Percentiles rank a stretch among this genome's conserved stretches.
Evolutionary conservation across 2,329 filamentous ascomycete genomes (phyloP).

Genomic region (Setomelanomma holmii): DNA sequence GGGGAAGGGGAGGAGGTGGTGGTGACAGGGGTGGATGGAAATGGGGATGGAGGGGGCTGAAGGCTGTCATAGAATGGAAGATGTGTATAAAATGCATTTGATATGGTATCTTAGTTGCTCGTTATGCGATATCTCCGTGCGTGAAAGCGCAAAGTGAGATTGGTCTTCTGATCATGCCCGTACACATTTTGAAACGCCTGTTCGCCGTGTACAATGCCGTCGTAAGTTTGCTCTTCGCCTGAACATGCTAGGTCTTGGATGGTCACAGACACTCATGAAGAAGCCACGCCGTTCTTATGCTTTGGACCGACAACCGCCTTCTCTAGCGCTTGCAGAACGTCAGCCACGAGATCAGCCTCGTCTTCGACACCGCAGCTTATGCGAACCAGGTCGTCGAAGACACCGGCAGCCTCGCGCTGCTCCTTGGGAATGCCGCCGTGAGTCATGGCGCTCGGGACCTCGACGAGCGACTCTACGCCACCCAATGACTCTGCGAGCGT

Average conservation of each 20-base stretch:
- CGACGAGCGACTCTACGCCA: slow-evolving; percentile 88
- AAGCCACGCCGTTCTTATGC: slow-evolving; percentile 29
- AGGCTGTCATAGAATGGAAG: background rate
- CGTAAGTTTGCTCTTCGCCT: background rate
- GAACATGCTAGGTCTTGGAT: background rate
- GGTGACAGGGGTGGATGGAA: background rate
- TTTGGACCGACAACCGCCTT: slow-evolving; percentile 68
- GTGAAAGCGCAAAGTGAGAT: background rate
- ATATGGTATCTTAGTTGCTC: background rate
- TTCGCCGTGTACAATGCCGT: background rate
- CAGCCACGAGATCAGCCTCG: slow-evolving; percentile 78
- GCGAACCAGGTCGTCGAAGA: slow-evolving; percentile 92
- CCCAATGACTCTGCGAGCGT: slow-evolving; percentile 92
- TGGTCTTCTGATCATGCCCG: background rate
- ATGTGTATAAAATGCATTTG: background rate
- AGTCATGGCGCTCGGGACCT: slow-evolving; percentile 95
- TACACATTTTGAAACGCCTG: background rate
- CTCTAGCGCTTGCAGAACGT: slow-evolving; percentile 84
- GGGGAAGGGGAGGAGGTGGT: background rate
- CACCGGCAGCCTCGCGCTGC: slow-evolving; percentile 88
- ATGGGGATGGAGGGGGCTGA: background rate
- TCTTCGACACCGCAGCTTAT: slow-evolving; percentile 96
- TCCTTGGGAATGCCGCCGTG: slow-evolving; percentile 93
- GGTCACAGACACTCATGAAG: background rate
- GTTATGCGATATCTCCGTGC: background rate